Percentiles rank a stretch among this genome's conserved stretches.
Conservation (phyloP, 31 red algal genomes). For the Asparagopsis taxiformis region DNA sequence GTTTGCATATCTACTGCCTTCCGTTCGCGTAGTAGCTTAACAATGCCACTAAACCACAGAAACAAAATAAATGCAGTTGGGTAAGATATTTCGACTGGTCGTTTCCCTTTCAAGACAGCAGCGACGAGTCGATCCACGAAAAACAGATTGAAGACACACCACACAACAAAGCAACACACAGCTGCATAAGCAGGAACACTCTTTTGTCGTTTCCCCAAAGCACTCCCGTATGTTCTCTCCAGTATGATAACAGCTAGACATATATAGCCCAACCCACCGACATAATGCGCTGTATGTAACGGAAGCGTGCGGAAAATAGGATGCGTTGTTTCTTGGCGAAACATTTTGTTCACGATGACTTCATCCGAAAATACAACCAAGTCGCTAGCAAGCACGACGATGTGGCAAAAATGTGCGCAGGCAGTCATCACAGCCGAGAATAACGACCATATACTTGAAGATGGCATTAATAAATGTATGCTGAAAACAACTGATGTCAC, state of each 20-base stretch:
- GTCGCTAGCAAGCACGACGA: constrained; percentile 35
- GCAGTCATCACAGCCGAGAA: constrained; percentile 33
- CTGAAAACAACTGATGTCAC: constrained; percentile 8
- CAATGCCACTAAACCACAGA: not conserved
- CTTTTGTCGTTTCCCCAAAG: not conserved
- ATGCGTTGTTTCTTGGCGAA: constrained; percentile 12
- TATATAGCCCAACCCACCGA: constrained; percentile 15
- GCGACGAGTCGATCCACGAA: constrained; percentile 21
- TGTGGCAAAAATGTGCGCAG: constrained; percentile 36
- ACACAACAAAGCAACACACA: not conserved
- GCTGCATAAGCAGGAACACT: constrained; percentile 2
- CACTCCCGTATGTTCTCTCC: constrained; percentile 30
- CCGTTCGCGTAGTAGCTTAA: not conserved
- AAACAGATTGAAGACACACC: constrained; percentile 17
- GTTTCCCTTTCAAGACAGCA: not conserved
- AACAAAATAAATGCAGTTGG: not conserved
- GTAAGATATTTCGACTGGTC: too few species aligned
- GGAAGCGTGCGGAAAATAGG: constrained; percentile 19
- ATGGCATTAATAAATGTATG: constrained; percentile 3
- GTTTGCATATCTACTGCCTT: too few species aligned
- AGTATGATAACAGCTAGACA: constrained; percentile 2
- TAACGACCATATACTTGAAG: constrained; percentile 12
- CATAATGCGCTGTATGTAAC: constrained; percentile 1
- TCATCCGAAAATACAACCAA: constrained; percentile 18
- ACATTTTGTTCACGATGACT: constrained; percentile 6